Base-by-base conservation (phyloP, 2,329 filamentous ascomycete species). In the Aspergillus piperis region DNA sequence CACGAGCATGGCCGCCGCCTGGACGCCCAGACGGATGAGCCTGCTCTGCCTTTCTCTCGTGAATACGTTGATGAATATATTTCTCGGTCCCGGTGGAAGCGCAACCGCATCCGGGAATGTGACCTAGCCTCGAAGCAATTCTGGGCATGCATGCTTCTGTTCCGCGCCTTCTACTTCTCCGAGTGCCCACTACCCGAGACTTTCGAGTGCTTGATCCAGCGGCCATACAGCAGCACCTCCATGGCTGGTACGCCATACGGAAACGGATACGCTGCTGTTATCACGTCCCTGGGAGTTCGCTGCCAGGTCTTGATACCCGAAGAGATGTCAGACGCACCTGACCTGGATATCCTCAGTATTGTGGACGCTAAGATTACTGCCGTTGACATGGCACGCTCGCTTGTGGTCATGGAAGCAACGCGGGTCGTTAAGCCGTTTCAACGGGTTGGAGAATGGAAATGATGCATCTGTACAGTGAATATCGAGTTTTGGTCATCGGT, bases 121-220 rank as follows among this genome's bases (percentile, higher is more conserved):
- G 72, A 73, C 13, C 65, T 56, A 4, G 54, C 68, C 65, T 69
- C 78, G 67, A 52, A 71, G 62, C 62, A 73, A 6, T 81, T 81
- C 66, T 88, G 86, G 86, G 70, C 75, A 2, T 69, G 76, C 13
- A 78, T 83, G 69, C 80, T 86, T 2, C 75, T 88, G 41, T 83
- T 84, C 73, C 83, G 86, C 47, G 85, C 84, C 13, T 81, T 83
- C 66, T 80, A 85, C 67, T 86, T 83, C 70, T 75, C 76, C 8
- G 82, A 87, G 66, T 80, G 79, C 10, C 54, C 72, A 1, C 71
- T 87, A 4, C 85, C 85, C 0, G 69, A 79, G 15, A 80, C 77
- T 0, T 81, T 84, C 62, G 67, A 72, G 25, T 77, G 71, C 61
- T 52, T 74, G 23, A 68, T 77, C 23, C 73, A 71, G 59, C 68